These are phyloP conservation scores for Populus alba DNA, from an alignment of 345 rosid genomes.

Conservation along the genomic window DNA sequence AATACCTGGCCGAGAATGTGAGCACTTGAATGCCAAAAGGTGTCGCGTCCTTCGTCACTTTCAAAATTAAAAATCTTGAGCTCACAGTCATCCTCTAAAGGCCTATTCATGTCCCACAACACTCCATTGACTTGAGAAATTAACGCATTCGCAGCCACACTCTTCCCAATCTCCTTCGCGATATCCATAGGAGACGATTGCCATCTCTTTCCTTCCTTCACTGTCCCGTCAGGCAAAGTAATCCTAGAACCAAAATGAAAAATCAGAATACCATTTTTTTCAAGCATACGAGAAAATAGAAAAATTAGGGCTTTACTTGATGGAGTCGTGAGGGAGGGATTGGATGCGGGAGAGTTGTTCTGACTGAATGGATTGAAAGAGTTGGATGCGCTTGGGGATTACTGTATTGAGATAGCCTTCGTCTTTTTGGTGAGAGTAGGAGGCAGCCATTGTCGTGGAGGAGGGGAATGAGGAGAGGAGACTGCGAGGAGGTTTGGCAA, in stretches of 20 bases:
- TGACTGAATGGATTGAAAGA: slow-evolving; percentile 67
- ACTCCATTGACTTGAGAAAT: slow-evolving; percentile 73
- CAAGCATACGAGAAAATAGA: not conserved
- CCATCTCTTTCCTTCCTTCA: slow-evolving; percentile 93
- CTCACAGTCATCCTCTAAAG: slow-evolving; percentile 73
- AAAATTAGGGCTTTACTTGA: slow-evolving; percentile 41
- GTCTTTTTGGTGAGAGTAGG: slow-evolving; percentile 46
- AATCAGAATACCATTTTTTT: not conserved
- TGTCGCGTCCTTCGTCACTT: slow-evolving; percentile 78
- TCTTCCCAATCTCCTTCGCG: slow-evolving; percentile 64
- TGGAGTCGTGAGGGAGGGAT: slow-evolving; percentile 64
- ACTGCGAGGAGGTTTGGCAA: slow-evolving; percentile 11
- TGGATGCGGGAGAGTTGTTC: slow-evolving; percentile 51
- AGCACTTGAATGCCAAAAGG: slow-evolving; percentile 98
- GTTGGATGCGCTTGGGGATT: slow-evolving; percentile 61
- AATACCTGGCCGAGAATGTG: slow-evolving; percentile 97
- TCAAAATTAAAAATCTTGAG: slow-evolving; percentile 73
- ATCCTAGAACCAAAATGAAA: slow-evolving; percentile 37
- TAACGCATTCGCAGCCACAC: slow-evolving; percentile 61
- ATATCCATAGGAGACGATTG: slow-evolving; percentile 69
- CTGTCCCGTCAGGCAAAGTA: slow-evolving; percentile 61
- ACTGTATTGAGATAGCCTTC: slow-evolving; percentile 54
- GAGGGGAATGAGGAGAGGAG: slow-evolving; percentile 22
- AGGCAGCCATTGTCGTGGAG: slow-evolving; percentile 9
- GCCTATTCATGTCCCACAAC: slow-evolving; percentile 92